phyloP scores from a whole-genome alignment of 208 protist genomes.

The Leishmania amazonensis region DNA sequence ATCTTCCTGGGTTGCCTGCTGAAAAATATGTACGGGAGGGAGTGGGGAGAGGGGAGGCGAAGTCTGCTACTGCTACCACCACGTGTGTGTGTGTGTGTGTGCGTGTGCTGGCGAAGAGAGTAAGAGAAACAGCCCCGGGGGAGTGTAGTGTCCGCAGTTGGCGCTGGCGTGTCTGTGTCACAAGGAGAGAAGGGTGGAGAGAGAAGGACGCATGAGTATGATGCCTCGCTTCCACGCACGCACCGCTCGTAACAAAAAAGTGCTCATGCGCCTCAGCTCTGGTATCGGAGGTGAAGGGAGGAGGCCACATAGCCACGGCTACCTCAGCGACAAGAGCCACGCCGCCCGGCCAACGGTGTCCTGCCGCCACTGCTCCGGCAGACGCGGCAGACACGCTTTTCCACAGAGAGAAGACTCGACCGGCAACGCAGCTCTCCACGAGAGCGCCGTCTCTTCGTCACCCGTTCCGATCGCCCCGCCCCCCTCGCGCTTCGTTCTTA shows the following conservation, averaged over 20 bases:
- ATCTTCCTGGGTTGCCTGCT: neutral
- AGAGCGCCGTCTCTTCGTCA: neutral
- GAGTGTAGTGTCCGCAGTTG: neutral
- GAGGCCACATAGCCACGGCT: neutral
- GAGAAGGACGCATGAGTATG: neutral
- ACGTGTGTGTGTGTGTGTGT: neutral
- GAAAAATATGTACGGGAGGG: neutral
- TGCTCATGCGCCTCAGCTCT: neutral
- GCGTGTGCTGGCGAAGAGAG: neutral
- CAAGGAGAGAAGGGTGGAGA: neutral
- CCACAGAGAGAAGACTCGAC: neutral
- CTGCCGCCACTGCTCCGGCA: neutral
- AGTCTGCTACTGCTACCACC: neutral
- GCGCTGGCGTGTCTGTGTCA: neutral
- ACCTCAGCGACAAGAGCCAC: neutral
- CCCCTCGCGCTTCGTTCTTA: neutral
- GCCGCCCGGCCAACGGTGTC: neutral
- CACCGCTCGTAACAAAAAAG: neutral
- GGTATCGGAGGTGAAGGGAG: neutral
- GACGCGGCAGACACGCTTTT: neutral
- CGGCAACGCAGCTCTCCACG: neutral
- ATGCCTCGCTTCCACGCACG: neutral
- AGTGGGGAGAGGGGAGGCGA: neutral
- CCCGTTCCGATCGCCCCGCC: neutral
- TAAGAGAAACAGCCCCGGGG: neutral